phyloP scores from a whole-genome alignment of 768 basidiomycete species.

The Asterophora lycoperdoides region DNA sequence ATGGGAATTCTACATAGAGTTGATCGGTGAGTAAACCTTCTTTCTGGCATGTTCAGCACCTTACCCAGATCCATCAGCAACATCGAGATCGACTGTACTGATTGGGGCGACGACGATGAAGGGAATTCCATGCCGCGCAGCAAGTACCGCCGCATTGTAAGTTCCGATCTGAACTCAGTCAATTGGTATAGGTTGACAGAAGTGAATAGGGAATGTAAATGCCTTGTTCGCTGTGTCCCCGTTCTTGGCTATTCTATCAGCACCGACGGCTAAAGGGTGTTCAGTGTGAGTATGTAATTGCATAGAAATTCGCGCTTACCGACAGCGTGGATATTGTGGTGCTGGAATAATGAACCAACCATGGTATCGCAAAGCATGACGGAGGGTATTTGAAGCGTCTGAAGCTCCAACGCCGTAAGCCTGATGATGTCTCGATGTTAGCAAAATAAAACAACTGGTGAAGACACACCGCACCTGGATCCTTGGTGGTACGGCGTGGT shows the following conservation, averaged over 20 bases:
- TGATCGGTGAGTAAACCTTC: slow-evolving; percentile 3
- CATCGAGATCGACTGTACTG: slow-evolving; percentile 84
- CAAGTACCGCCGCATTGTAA: slow-evolving; percentile 93
- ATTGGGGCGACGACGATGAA: slow-evolving; percentile 94
- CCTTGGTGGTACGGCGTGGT: slow-evolving; percentile 95
- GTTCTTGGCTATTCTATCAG: slow-evolving; percentile 85
- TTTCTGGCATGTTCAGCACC: slow-evolving; percentile 21
- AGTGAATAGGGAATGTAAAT: slow-evolving; percentile 4
- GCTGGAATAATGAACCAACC: slow-evolving; percentile 93
- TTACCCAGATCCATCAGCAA: slow-evolving; percentile 63
- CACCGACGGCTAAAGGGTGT: slow-evolving; percentile 61
- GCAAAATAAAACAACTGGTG: background rate
- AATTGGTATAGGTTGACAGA: background rate
- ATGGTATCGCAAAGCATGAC: slow-evolving; percentile 98
- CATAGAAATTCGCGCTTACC: slow-evolving; percentile 33
- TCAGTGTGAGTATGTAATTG: background rate
- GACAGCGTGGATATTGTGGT: slow-evolving; percentile 77
- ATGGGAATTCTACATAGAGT: slow-evolving; percentile 66
- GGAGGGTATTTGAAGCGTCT: slow-evolving; percentile 77
- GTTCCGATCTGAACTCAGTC: slow-evolving; percentile 67
- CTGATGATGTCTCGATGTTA: slow-evolving; percentile 32
- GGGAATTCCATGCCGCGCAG: slow-evolving; percentile 80
- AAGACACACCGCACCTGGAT: slow-evolving; percentile 46
- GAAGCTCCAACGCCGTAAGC: slow-evolving; percentile 85
- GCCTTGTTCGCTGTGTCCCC: slow-evolving; percentile 97